Evolutionary conservation across 2,329 filamentous ascomycete species (phyloP), one percentile per base, ranked within the genome.

Genomic region (Ascochyta lentis): DNA sequence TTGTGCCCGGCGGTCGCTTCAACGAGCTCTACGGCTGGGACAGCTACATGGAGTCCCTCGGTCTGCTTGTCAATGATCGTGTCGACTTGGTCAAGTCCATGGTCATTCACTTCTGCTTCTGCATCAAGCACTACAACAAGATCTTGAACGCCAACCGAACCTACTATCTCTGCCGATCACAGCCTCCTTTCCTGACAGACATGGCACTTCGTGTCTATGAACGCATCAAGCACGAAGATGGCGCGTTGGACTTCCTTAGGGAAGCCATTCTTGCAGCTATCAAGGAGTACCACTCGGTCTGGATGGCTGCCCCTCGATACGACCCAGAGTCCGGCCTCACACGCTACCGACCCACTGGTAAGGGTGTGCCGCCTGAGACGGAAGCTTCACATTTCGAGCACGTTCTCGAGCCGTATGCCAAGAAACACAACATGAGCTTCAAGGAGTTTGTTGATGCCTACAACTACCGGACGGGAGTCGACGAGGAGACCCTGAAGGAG

Each of bases 21-120:
- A 99, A 99, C 77, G 95, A 99, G 76, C 79, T 99, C 22, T 99
- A 99, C 73, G 94, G 94, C 42, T 99, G 95, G 95, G 95, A 99
- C 77, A 97, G 92, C 74, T 99, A 98, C 80, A 98, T 99, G 92
- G 91, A 94, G 75, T 95, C 94, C 5, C 82, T 98, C 3, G 95
- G 95, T 16, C 83, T 99, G 55, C 81, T 98, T 56, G 86, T 92
- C 66, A 92, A 94, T 71, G 90, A 95, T 72, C 88, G 91, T 56
- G 87, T 92, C 22, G 87, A 97, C 68, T 80, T 98, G 51, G 92
- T 92, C 64, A 96, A 97, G 80, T 85, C 89, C 45, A 98, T 99
- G 92, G 93, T 98, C 47, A 83, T 86, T 67, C 96, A 99, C 79
- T 98, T 98, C 76, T 96, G 92, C 76, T 99, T 99, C 81, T 96